Conservation (phyloP, 1,284 basidiomycete genomes). For the Marasmius sp. region DNA sequence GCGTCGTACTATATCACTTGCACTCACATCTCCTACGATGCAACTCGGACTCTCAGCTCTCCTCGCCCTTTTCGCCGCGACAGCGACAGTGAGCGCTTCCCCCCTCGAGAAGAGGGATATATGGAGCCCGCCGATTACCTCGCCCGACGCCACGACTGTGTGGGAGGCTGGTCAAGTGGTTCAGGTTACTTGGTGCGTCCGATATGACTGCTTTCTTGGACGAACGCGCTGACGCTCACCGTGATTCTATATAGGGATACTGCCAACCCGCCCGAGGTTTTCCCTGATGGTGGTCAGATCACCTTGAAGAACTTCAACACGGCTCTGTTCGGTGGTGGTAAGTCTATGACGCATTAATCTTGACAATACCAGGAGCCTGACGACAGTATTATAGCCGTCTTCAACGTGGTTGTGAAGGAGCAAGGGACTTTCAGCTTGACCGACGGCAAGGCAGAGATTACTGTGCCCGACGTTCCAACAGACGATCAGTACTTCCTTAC, state of each 20-base stretch:
- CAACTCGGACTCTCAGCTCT: neutral
- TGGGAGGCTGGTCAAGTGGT: slow-evolving; percentile 7
- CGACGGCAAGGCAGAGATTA: slow-evolving; percentile 5
- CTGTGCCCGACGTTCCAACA: slow-evolving; percentile 6
- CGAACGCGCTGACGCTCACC: neutral
- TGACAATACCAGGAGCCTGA: neutral
- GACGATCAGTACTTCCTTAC: slow-evolving; percentile 9
- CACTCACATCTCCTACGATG: neutral
- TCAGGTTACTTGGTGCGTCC: slow-evolving; percentile 9
- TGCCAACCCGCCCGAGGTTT: slow-evolving; percentile 2
- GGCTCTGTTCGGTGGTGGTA: neutral
- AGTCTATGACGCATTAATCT: no score
- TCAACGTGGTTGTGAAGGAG: neutral
- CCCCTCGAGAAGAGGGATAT: neutral
- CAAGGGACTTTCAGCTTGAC: neutral
- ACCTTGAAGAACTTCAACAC: neutral
- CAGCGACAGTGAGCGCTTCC: neutral
- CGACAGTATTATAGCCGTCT: neutral
- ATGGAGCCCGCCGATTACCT: slow-evolving; percentile 7
- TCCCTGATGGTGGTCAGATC: neutral
- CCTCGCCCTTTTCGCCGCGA: neutral
- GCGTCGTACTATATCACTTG: neutral
- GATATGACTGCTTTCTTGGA: neutral
- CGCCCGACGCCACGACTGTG: slow-evolving; percentile 2
- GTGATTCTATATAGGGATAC: slow-evolving; percentile 5